phyloP scores from a whole-genome alignment of 768 basidiomycete genomes.

The Antrodiella citrinella region DNA sequence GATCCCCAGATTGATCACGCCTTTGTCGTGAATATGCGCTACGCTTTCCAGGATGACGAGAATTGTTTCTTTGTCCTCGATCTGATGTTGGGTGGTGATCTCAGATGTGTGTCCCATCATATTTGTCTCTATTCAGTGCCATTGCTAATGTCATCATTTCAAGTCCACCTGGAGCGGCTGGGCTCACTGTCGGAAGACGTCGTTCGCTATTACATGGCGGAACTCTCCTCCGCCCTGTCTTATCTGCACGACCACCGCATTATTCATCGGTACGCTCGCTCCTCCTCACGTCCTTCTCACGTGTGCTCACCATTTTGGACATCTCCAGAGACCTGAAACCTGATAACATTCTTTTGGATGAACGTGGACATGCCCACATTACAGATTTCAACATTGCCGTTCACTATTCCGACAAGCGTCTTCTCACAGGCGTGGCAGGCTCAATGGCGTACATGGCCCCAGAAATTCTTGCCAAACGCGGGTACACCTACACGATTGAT shows the following conservation, averaged over 20 bases:
- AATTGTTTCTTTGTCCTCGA: constrained; percentile 98
- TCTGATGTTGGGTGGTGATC: constrained; percentile 93
- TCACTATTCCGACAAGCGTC: constrained; percentile 81
- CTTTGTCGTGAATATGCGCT: constrained; percentile 89
- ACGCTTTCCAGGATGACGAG: constrained; percentile 97
- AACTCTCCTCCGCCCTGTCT: constrained; percentile 79
- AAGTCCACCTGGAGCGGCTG: constrained; percentile 85
- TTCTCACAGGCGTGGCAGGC: constrained; percentile 87
- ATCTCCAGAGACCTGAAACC: constrained; percentile 88
- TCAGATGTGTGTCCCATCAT: constrained; percentile 62
- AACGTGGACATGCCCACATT: constrained; percentile 90
- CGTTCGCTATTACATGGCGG: constrained; percentile 84
- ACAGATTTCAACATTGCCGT: constrained; percentile 99
- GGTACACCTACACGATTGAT: constrained; percentile 91
- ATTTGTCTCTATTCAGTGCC: neutral
- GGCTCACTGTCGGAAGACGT: constrained; percentile 67
- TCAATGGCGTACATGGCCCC: constrained; percentile 99
- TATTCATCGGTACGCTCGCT: constrained; percentile 77
- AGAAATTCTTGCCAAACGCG: constrained; percentile 86
- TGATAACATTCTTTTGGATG: constrained; percentile 95
- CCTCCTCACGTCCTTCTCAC: constrained; percentile 13
- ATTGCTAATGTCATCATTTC: constrained; percentile 6
- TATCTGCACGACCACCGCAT: constrained; percentile 91
- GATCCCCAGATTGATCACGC: constrained; percentile 85
- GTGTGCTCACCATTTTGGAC: constrained; percentile 18